Base-by-base conservation (phyloP, 2,329 filamentous ascomycete species). In the Venturia pyrina region DNA sequence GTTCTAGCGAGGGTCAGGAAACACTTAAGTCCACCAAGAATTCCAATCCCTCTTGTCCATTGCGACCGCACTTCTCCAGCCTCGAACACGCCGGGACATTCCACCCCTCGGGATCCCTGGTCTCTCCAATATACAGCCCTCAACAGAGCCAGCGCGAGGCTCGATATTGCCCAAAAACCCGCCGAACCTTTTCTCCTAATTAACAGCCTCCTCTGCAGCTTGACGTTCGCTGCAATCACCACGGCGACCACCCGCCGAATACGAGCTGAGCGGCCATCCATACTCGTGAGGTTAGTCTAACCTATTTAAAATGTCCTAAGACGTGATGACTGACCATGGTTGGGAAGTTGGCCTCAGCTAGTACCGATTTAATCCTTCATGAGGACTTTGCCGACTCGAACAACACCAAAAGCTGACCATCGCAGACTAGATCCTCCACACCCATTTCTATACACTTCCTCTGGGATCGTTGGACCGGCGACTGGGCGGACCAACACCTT, bases 401-500 rank as follows among this genome's bases (percentile, higher is more conserved):
- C 28, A 57, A 57, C 32, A 57, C 53, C 53, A 57, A 34, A 56
- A 57, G 53, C 53, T 57, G 53, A 59, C 53, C 15, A 15, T 59
- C 32, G 28, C 17, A 17, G 5, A 59, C 17, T 37, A 59, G 32
- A 5, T 34, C 21, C 17, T 37, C 17, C 53, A 37, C 53, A 8
- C 53, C 32, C 53, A 21, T n/a, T n/a, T 15, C 28, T n/a, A 24
- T 4, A 56, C 4, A 56, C 15, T 10, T 24, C n/a, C 28, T 37
- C 15, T 37, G 37, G 17, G 21, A 19, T 37, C 19, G 28, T n/a
- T 34, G 72, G 72, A 72, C 71, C 72, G 72, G 73, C 73, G 72
- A 73, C 72, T 74, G 71, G 70, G 72, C 73, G 72, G 70, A 65
- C 64, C 69, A 66, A 59, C 10, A 59, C 53, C 28, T 56, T 59